Evolutionary conservation across 495 filamentous ascomycete genomes (phyloP).

Genomic region (Baudoinia panamericana): DNA sequence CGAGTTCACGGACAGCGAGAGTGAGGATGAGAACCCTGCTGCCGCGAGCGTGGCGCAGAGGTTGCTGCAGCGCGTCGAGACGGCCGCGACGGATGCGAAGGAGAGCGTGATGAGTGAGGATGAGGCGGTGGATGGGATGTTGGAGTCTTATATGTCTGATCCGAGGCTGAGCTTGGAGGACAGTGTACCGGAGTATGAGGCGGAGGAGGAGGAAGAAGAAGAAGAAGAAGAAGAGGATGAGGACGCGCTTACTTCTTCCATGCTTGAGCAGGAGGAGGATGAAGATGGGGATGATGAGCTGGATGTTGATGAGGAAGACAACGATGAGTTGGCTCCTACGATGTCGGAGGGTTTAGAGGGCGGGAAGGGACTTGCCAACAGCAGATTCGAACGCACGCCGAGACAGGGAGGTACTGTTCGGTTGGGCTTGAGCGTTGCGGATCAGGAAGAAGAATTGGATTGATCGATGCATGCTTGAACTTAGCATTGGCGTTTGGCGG

Average conservation of each 20-base stretch:
- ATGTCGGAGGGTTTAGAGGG: not conserved
- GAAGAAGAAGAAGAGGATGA: not conserved
- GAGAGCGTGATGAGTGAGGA: constrained; percentile 29
- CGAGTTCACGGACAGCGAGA: constrained; percentile 30
- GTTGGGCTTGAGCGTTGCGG: too few relatives aligned
- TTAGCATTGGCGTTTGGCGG: too few relatives aligned
- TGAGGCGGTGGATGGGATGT: constrained; percentile 17
- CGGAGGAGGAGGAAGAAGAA: constrained; percentile 6
- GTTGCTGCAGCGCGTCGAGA: constrained; percentile 33
- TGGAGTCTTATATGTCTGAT: constrained; percentile 9
- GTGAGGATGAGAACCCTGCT: constrained; percentile 30
- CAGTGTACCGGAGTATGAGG: not conserved
- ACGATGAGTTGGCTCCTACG: not conserved
- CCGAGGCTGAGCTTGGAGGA: constrained; percentile 7
- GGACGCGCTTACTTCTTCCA: too few relatives aligned
- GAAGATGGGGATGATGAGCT: constrained; percentile 4
- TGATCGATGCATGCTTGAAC: too few relatives aligned
- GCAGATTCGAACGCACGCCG: too few relatives aligned
- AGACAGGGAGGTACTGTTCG: too few relatives aligned
- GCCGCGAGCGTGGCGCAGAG: constrained; percentile 31
- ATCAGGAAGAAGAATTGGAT: too few relatives aligned
- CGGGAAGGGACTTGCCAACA: too few relatives aligned
- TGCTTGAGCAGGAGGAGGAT: constrained; percentile 3
- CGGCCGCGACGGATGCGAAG: constrained; percentile 30
- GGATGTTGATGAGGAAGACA: constrained; percentile 3